phyloP scores from a whole-genome alignment of 768 basidiomycete genomes.

The Bullera alba region DNA sequence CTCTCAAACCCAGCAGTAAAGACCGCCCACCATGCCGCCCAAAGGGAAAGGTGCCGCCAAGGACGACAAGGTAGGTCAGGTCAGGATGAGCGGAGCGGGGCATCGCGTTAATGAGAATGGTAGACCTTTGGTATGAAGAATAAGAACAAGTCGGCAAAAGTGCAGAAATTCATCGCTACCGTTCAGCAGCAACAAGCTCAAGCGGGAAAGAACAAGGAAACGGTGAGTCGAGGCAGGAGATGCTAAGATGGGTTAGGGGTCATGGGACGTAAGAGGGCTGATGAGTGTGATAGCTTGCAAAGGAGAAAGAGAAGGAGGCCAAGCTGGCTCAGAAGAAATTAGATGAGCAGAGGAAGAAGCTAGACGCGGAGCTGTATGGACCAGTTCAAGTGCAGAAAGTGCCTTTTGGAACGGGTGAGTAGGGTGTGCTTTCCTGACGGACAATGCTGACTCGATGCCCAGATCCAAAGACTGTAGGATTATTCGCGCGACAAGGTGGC shows the following conservation, averaged over 20 bases:
- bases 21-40: slow-evolving; percentile 34
- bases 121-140: slow-evolving; percentile 51
- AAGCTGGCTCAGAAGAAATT: slow-evolving; percentile 34
- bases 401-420: slow-evolving; percentile 70
- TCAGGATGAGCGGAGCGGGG: neutral
- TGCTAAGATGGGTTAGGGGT: too few relatives aligned
- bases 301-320: slow-evolving; percentile 69
- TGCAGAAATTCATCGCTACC: slow-evolving; percentile 72
- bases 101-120: slow-evolving; percentile 2
- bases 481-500: neutral
- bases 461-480: slow-evolving; percentile 72
- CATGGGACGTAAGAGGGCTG: neutral
- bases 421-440: neutral
- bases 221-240: slow-evolving; percentile 32
- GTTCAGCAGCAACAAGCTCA: slow-evolving; percentile 69
- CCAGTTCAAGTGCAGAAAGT: slow-evolving; percentile 50
- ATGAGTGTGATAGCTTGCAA: slow-evolving; percentile 54
- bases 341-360: slow-evolving; percentile 48
- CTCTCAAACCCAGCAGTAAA: neutral
- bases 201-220: slow-evolving; percentile 71
- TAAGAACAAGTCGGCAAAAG: slow-evolving; percentile 77
- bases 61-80: slow-evolving; percentile 36
- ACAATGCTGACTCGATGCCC: slow-evolving; percentile 4
- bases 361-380: slow-evolving; percentile 71
- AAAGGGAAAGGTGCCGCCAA: slow-evolving; percentile 29